A percentile compares a stretch with the other conserved stretches of the same genome.
phyloP scores from a whole-genome alignment of 345 rosid species.

The Arabidopsis thaliana region TAIR10.1 NC_003070.9:20920001-20920500 shows the following conservation, averaged over 20 bases:
- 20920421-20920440: conserved; percentile 48
- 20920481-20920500: conserved; percentile 94
- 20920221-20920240: conserved; percentile 37
- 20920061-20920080: conserved; percentile 21
- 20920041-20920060: conserved; percentile 50
- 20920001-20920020: conserved; percentile 89
- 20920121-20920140: conserved; percentile 99
- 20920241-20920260: neutral
- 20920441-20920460: conserved; percentile 53
- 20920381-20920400: conserved; percentile 94
- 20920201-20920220: conserved; percentile 96
- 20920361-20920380: conserved; percentile 96
- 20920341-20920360: conserved; percentile 92
- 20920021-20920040: neutral
- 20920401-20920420: conserved; percentile 95
- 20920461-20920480: conserved; percentile 41
- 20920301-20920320: neutral
- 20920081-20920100: conserved; percentile 44
- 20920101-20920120: conserved; percentile 72
- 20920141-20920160: conserved; percentile 89
- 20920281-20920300: neutral
- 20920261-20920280: conserved; percentile 11
- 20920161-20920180: conserved; percentile 86
- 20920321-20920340: conserved; percentile 63
- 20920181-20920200: conserved; percentile 95